Conservation (phyloP, 2,329 filamentous ascomycete species). For the Emmonsiellopsis sp. region DNA sequence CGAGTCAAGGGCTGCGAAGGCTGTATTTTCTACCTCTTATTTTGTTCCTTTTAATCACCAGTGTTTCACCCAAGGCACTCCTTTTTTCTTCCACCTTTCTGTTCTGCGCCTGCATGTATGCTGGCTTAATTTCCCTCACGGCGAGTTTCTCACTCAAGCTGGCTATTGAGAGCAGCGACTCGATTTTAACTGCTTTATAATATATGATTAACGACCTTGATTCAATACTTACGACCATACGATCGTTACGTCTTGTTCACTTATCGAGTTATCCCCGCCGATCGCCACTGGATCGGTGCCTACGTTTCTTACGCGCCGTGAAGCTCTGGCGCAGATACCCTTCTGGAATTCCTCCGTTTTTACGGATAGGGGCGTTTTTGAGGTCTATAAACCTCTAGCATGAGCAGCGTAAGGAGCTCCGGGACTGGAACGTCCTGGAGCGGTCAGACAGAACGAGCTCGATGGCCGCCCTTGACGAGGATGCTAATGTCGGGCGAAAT, state of each 20-base stretch:
- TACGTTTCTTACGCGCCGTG: not conserved
- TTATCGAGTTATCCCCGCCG: not conserved
- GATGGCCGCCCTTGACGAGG: slow-evolving; percentile 74
- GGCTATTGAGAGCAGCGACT: not conserved
- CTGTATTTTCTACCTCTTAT: not conserved
- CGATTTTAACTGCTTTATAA: not conserved
- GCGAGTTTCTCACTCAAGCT: not conserved
- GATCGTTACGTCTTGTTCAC: not conserved
- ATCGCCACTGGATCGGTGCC: not conserved
- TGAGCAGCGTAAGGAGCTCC: slow-evolving; percentile 11
- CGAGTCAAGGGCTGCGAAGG: not conserved
- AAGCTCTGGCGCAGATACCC: not conserved
- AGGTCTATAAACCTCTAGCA: not conserved
- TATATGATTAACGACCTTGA: not conserved
- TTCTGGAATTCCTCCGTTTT: not conserved
- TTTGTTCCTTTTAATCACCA: not conserved
- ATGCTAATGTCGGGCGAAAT: slow-evolving; percentile 79
- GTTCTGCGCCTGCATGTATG: not conserved
- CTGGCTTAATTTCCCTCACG: not conserved
- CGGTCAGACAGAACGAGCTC: slow-evolving; percentile 56
- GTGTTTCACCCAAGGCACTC: not conserved
- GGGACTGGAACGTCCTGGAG: slow-evolving; percentile 17
- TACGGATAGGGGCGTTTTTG: not conserved
- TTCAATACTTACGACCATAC: too few species aligned
- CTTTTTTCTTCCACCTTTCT: not conserved